phyloP scores from a whole-genome alignment of 2,329 filamentous ascomycete genomes.

The Apiospora saccharicola region DNA sequence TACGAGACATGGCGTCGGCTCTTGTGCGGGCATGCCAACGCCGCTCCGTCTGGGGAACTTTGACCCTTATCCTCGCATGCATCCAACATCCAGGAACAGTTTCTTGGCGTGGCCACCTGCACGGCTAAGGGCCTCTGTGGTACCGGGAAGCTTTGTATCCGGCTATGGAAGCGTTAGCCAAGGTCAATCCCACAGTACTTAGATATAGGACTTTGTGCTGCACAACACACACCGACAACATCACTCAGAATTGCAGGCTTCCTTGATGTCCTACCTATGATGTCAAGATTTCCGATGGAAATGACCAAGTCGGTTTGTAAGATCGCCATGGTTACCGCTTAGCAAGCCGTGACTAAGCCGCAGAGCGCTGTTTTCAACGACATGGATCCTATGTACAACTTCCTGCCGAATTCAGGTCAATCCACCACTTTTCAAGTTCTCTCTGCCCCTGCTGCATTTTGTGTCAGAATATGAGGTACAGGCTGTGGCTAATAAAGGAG shows the following conservation, averaged over 20 bases:
- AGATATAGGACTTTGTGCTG: not conserved
- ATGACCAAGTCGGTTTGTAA: conserved; percentile 32
- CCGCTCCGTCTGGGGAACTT: conserved; percentile 9
- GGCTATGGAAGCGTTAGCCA: conserved; percentile 1
- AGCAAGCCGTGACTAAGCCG: conserved; percentile 26
- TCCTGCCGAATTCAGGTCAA: not conserved
- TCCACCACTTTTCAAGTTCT: not conserved
- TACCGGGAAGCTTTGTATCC: conserved; percentile 14
- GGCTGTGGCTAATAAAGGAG: not conserved
- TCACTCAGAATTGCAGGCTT: not conserved
- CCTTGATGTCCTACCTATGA: conserved; percentile 36
- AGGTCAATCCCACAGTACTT: not conserved
- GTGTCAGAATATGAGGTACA: not conserved
- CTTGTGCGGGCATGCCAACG: conserved; percentile 12
- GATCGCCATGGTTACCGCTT: conserved; percentile 31
- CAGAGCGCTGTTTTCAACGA: not conserved
- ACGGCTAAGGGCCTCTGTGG: conserved; percentile 20
- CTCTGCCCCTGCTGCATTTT: not conserved
- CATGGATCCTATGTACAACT: not conserved
- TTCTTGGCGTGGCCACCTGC: conserved; percentile 6
- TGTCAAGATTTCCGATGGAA: conserved; percentile 36
- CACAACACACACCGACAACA: conserved; percentile 18
- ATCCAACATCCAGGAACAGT: conserved; percentile 21
- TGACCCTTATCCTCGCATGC: conserved; percentile 15
- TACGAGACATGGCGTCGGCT: conserved; percentile 18